Evolutionary conservation across 2,329 filamentous ascomycete species (phyloP), one percentile per base, ranked within the genome.

Genomic region (Thelonectria rubi): DNA sequence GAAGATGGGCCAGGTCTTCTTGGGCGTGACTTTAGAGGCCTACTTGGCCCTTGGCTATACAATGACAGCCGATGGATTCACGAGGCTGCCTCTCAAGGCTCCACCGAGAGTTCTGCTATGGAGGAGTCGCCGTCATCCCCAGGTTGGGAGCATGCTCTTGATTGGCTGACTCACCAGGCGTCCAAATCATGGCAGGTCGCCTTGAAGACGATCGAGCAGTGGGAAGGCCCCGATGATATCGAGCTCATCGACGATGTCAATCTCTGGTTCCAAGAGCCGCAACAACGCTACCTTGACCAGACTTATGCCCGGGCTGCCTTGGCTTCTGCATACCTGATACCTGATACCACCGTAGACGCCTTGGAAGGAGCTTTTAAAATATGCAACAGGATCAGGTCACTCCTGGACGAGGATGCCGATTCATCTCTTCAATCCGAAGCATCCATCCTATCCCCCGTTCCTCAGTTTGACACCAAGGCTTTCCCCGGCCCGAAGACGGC

Each of bases 41-140:
- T 94, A 39, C 78, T 94, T 51, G 88, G 88, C 0, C 91, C 91
- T 2, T 94, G 91, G 91, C 79, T 93, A 50, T 88, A 90, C 69
- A 87, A 87, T 47, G 82, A 87, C 52, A 82, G 77, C 18, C 84
- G 88, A 55, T 88, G 89, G 80, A 84, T 60, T 20, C 49, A 60
- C 1, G 53, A 64, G 24, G 48, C 62, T 43, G 58, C 58, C 18
- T 54, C 46, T 12, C 39, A 51, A 30, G 55, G 59, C 32, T 30
- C 37, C 15, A 46, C 58, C 12, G 53, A 39, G 26, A 47, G 83
- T 62, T 62, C 66, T 9, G 67, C 55, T 46, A 53, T 74, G 77
- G 57, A 62, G 45, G 68, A 68, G 15, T 68, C 74, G 7, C 58
- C 75, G 52, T 75, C 80, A 58, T 83, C 85, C 75, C 74, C 84